Evolutionary conservation across 805 yeast species (phyloP).

Genomic region (Metschnikowia colocasiae): DNA sequence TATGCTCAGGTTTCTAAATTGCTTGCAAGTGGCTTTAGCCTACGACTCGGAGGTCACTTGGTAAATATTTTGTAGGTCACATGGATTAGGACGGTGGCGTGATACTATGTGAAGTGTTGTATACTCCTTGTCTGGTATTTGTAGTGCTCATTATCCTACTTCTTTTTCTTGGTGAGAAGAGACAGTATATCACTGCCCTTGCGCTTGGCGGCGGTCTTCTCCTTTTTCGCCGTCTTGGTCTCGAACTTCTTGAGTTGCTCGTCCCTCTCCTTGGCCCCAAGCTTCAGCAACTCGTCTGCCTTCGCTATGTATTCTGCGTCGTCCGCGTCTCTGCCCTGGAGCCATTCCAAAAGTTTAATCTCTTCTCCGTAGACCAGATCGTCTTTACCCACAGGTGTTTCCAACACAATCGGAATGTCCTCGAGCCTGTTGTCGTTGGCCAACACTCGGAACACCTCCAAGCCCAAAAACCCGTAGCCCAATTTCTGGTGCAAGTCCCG

Average conservation of each 20-base stretch:
- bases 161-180: constrained; percentile 19
- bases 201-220: constrained; percentile 15
- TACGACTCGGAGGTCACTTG: too few species aligned
- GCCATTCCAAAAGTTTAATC: constrained; percentile 78
- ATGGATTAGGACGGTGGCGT: too few species aligned
- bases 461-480: constrained; percentile 85
- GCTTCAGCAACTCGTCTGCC: constrained; percentile 44
- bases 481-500: constrained; percentile 87
- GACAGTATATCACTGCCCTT: constrained; percentile 20
- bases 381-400: constrained; percentile 75
- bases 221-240: constrained; percentile 42
- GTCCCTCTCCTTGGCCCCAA: constrained; percentile 67
- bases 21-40: too few species aligned
- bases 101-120: too few species aligned
- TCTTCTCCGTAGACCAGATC: constrained; percentile 74
- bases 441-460: constrained; percentile 75
- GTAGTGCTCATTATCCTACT: constrained; percentile 1
- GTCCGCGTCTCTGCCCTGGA: constrained; percentile 52
- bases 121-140: too few species aligned
- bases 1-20: too few species aligned
- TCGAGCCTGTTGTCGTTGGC: constrained; percentile 64
- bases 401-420: constrained; percentile 75
- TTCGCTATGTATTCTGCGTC: constrained; percentile 55
- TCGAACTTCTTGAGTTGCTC: constrained; percentile 66
- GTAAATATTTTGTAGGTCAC: too few species aligned